Base-by-base conservation (phyloP, 352 stramenopile genomes). In the Phytophthora pistaciae region DNA sequence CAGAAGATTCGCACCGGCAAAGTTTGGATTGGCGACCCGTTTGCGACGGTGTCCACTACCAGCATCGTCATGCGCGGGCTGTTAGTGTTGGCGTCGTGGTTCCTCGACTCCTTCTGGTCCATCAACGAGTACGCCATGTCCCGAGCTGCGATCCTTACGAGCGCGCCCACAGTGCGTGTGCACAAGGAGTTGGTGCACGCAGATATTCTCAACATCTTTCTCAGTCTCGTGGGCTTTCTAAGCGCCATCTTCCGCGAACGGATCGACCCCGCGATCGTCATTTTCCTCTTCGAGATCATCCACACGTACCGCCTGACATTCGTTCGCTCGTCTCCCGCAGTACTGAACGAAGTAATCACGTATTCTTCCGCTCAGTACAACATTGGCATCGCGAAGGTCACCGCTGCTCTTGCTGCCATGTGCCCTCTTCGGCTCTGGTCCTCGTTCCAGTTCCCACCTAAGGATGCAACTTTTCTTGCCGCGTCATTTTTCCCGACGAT, bases 11-110 rank as follows among this genome's bases (percentile, higher is more conserved):
- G 55, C 1, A 48, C 44, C 0, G 72, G 77, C 10, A 82, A 81
- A 16, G 16, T 82, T n/a, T 84, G 77, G 77, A 63, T 84, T n/a
- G 74, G 77, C 18, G 77, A 79, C 23, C 70, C 77, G 0, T 84
- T 84, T 29, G 63, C 76, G 1, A 68, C 73, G 27, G 55, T 78
- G 14, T 82, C 70, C 1, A 70, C 54, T 10, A 48, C 53, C 18
- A 78, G 44, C 11, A 44, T 79, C 1, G 50, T 73, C 11, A 2
- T 73, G 21, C 57, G 64, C 0, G 66, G 70, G 7, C 25, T 70
- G 10, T 3, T 78, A 8, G 56, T 82, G 3, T 40, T 80, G 0
- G 4, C 67, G 2, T 73, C 70, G 6, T 80, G 74, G 74, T 66
- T 53, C 16, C 14, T 78, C 0, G 60, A 76, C 31, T 60, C 42